A percentile compares a stretch with the other conserved stretches of the same genome.
These are phyloP conservation scores for Annulohypoxylon nitens DNA, from an alignment of 495 filamentous ascomycete species.

Conservation along the genomic window DNA sequence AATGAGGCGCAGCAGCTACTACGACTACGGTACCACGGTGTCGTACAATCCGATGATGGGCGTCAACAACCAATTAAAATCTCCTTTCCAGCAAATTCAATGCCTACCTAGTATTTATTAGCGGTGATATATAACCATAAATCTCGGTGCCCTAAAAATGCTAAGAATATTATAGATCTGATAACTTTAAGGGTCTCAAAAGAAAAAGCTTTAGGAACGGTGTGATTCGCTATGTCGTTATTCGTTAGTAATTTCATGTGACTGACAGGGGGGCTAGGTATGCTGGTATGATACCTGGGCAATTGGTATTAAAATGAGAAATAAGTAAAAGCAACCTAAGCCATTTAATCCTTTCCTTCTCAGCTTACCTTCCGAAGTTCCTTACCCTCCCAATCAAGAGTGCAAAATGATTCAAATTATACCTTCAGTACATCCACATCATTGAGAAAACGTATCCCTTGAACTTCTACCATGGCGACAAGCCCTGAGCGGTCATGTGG, in stretches of 20 bases:
- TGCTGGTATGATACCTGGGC: background rate
- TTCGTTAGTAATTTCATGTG: conserved; percentile 17
- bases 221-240: background rate
- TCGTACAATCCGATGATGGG: no score
- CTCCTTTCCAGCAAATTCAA: no score
- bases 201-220: background rate
- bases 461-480: conserved; percentile 21
- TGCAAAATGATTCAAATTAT: background rate
- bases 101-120: no score
- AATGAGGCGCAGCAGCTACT: conserved; percentile 16
- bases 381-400: background rate
- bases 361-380: no score
- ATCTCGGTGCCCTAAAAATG: background rate
- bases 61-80: no score
- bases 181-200: background rate
- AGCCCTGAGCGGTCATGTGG: conserved; percentile 43
- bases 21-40: no score
- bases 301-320: background rate
- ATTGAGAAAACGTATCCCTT: background rate
- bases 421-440: background rate
- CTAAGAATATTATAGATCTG: background rate
- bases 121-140: background rate
- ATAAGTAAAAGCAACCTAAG: background rate
- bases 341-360: background rate
- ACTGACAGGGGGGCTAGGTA: conserved; percentile 10